Evolutionary conservation across 2,329 filamentous ascomycete genomes (phyloP).

Genomic region (Colletotrichum siamense): DNA sequence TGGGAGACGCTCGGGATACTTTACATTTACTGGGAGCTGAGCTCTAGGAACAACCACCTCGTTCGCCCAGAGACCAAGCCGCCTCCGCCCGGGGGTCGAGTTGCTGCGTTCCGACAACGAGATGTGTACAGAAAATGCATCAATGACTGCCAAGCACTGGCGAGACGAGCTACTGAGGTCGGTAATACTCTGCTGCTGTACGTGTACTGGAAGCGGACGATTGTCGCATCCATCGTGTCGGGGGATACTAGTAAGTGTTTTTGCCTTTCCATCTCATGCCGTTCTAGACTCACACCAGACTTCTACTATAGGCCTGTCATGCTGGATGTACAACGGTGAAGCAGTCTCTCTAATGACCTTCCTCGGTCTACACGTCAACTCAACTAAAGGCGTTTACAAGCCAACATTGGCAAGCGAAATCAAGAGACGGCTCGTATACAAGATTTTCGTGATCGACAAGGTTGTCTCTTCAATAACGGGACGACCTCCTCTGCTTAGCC

Average conservation of each 20-base stretch:
- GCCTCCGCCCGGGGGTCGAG: background rate
- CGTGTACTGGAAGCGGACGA: slow-evolving; percentile 36
- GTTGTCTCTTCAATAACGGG: slow-evolving; percentile 57
- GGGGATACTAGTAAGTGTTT: slow-evolving; percentile 44
- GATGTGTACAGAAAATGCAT: slow-evolving; percentile 33
- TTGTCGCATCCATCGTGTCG: slow-evolving; percentile 40
- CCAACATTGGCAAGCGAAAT: slow-evolving; percentile 40
- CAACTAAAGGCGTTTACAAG: slow-evolving; percentile 28
- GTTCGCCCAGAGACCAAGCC: slow-evolving; percentile 15
- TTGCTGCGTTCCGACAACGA: slow-evolving; percentile 8
- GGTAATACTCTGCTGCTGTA: slow-evolving; percentile 45
- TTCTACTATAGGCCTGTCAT: slow-evolving; percentile 32
- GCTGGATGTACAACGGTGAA: slow-evolving; percentile 43
- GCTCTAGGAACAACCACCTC: background rate
- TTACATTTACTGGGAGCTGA: slow-evolving; percentile 23
- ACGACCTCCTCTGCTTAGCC: slow-evolving; percentile 56
- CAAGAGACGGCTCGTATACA: slow-evolving; percentile 37
- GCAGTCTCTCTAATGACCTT: slow-evolving; percentile 40
- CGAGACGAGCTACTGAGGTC: slow-evolving; percentile 21
- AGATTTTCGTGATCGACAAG: slow-evolving; percentile 53
- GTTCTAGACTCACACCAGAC: accelerated
- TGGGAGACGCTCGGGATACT: slow-evolving; percentile 22
- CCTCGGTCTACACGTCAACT: slow-evolving; percentile 37
- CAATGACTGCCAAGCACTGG: slow-evolving; percentile 38
- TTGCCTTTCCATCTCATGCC: accelerated